These are phyloP conservation scores for Globisporangium spiculum DNA, from an alignment of 352 stramenopile genomes.

Conservation along the genomic window DNA sequence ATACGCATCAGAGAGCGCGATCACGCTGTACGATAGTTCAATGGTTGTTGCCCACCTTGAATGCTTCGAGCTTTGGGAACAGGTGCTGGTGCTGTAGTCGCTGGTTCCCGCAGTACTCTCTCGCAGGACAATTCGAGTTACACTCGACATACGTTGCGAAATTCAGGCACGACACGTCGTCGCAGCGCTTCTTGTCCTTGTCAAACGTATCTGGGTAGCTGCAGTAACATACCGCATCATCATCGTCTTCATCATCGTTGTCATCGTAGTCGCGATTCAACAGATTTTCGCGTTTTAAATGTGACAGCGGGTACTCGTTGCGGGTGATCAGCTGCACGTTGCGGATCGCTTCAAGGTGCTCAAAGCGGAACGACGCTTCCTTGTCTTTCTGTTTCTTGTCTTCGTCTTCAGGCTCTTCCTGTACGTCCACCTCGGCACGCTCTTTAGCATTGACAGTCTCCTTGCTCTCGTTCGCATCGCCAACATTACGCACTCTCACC, in stretches of 20 bases:
- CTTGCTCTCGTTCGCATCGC: not conserved
- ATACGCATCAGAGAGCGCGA: not conserved
- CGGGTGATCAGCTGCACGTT: conserved; percentile 54
- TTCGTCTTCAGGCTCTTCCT: conserved; percentile 8
- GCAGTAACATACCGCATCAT: conserved; percentile 64
- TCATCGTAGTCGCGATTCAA: conserved; percentile 25
- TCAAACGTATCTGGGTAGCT: conserved; percentile 42
- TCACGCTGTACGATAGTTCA: not conserved
- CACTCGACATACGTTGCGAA: conserved; percentile 88
- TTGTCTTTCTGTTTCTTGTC: conserved; percentile 6
- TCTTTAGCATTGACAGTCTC: not conserved
- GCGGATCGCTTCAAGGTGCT: conserved; percentile 68
- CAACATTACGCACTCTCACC: not conserved
- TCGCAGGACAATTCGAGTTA: conserved; percentile 39
- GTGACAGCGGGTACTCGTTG: conserved; percentile 74
- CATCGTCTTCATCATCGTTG: conserved; percentile 42
- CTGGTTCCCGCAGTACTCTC: conserved; percentile 64
- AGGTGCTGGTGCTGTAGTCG: conserved; percentile 65
- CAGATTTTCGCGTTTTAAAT: conserved; percentile 37
- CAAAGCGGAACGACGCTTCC: conserved; percentile 21
- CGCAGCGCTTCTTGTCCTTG: conserved; percentile 44
- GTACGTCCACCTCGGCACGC: not conserved
- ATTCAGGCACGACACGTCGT: conserved; percentile 88
- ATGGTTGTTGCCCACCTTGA: conserved; percentile 34
- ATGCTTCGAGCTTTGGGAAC: conserved; percentile 67